Percentiles rank a stretch among this genome's conserved stretches.
Conservation (phyloP, 1,139 yeast species). For the Lodderomyces metapsilosis region DNA sequence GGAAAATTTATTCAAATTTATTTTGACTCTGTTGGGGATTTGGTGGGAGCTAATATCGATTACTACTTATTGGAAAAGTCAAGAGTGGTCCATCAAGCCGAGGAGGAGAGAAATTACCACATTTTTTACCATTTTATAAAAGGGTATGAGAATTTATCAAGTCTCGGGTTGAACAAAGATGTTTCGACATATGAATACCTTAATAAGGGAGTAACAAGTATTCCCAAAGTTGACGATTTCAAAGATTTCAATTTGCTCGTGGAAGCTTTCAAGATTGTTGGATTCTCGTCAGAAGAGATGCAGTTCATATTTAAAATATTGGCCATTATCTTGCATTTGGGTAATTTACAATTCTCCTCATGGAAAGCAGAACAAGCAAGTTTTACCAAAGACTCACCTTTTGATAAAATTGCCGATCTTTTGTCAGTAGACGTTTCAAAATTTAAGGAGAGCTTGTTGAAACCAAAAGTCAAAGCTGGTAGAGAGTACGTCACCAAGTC, state of each 20-base stretch:
- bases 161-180: constrained; percentile 48
- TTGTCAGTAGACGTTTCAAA: constrained; percentile 62
- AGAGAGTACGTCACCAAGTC: constrained; percentile 81
- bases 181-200: constrained; percentile 58
- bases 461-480: constrained; percentile 91
- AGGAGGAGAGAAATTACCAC: constrained; percentile 85
- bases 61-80: constrained; percentile 94
- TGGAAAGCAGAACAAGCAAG: constrained; percentile 80
- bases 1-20: constrained; percentile 94
- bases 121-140: constrained; percentile 82
- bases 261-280: constrained; percentile 72
- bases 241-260: constrained; percentile 61
- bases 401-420: constrained; percentile 54
- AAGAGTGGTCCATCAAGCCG: constrained; percentile 79
- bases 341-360: constrained; percentile 75
- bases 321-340: constrained; percentile 80
- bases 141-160: constrained; percentile 58
- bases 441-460: constrained; percentile 57
- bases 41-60: constrained; percentile 88
- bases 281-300: constrained; percentile 57
- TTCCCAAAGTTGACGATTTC: constrained; percentile 74
- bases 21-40: constrained; percentile 48
- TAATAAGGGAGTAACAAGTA: constrained; percentile 46
- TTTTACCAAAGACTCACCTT: constrained; percentile 55
- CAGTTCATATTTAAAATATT: constrained; percentile 62